Percentiles rank a stretch among this genome's conserved stretches.
phyloP scores from a whole-genome alignment of 352 stramenopile genomes.

The Thraustochytrium sp. region DNA sequence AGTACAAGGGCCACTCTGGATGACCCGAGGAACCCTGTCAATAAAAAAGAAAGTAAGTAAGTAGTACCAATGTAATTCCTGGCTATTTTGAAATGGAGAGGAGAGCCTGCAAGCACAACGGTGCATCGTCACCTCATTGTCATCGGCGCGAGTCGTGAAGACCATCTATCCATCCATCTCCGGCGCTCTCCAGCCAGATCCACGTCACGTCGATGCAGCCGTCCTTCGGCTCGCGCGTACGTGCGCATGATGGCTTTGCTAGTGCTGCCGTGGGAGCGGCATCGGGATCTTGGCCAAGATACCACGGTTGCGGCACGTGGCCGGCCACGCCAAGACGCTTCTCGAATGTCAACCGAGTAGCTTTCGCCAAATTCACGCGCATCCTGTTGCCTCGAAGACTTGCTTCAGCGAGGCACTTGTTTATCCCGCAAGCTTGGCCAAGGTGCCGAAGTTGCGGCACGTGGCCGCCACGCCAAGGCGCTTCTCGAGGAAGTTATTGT shows the following conservation, averaged over 20 bases:
- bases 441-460: neutral
- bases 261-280: neutral
- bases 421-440: neutral
- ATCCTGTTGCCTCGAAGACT: too few species aligned
- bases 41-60: too few species aligned
- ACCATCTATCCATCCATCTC: too few species aligned
- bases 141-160: too few species aligned
- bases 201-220: neutral
- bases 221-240: neutral
- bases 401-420: too few species aligned
- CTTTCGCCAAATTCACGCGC: too few species aligned
- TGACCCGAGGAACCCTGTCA: too few species aligned
- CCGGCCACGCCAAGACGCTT: too few species aligned
- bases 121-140: neutral
- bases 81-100: neutral
- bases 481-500: conserved; percentile 14
- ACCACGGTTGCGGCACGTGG: neutral
- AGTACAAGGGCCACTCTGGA: conserved; percentile 16
- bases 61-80: too few species aligned
- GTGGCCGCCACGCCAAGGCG: neutral
- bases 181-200: too few species aligned
- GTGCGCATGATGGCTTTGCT: neutral
- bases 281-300: neutral
- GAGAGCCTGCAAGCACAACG: neutral
- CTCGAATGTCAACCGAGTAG: too few species aligned